These are phyloP conservation scores for Wickerhamomyces ciferrii DNA, from an alignment of 805 yeast genomes.

Conservation along the genomic window DNA sequence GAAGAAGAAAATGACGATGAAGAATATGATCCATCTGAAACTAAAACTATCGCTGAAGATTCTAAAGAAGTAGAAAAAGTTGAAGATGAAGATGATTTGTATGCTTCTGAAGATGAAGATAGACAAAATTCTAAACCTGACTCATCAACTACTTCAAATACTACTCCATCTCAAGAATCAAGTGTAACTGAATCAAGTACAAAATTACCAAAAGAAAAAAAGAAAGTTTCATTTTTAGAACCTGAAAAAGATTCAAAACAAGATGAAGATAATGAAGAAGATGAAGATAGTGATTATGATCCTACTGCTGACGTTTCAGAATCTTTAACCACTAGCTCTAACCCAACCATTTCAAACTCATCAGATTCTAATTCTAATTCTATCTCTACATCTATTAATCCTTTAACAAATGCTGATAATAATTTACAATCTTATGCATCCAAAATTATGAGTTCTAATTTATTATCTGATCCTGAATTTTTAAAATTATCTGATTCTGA, in stretches of 20 bases:
- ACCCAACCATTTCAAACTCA: background rate
- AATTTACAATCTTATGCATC: slow-evolving; percentile 8
- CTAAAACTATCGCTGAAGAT: background rate
- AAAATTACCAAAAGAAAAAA: slow-evolving; percentile 1
- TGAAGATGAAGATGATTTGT: slow-evolving; percentile 10
- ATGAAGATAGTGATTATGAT: slow-evolving; percentile 16
- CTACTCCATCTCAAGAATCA: background rate
- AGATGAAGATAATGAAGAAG: slow-evolving; percentile 11
- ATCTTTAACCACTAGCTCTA: slow-evolving; percentile 5
- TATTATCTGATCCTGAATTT: slow-evolving; percentile 30
- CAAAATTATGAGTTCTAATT: slow-evolving; percentile 4
- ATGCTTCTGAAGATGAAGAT: slow-evolving; percentile 9
- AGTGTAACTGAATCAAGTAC: background rate
- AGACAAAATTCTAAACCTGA: slow-evolving; percentile 1
- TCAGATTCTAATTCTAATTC: background rate
- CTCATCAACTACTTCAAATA: background rate
- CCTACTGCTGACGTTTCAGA: slow-evolving; percentile 13
- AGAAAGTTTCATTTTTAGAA: slow-evolving; percentile 1
- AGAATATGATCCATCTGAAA: slow-evolving; percentile 1
- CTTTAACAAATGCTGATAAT: slow-evolving; percentile 13
- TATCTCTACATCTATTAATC: background rate
- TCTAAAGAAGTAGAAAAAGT: background rate
- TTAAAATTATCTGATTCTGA: slow-evolving; percentile 26
- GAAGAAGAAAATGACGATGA: slow-evolving; percentile 1
- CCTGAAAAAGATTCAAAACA: slow-evolving; percentile 2